These are phyloP conservation scores for Aaosphaeria arxii DNA, from an alignment of 2,329 filamentous ascomycete species.

Conservation along the genomic window DNA sequence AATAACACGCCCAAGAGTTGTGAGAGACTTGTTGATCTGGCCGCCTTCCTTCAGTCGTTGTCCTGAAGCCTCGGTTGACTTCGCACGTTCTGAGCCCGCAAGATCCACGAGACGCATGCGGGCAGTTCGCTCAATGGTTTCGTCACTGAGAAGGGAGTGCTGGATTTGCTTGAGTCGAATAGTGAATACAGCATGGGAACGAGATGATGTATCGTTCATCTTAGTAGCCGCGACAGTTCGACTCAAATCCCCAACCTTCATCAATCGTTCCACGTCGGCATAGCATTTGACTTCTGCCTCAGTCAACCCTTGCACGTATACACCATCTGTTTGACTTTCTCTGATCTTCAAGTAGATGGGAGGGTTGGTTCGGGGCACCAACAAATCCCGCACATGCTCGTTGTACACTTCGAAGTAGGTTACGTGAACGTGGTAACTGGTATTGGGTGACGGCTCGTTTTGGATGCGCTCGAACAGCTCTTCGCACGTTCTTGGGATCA, in stretches of 20 bases:
- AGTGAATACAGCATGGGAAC: slow-evolving; percentile 96
- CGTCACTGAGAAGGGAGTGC: slow-evolving; percentile 94
- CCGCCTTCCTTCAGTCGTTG: slow-evolving; percentile 87
- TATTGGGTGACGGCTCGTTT: slow-evolving; percentile 78
- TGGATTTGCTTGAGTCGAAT: slow-evolving; percentile 98
- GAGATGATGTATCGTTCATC: slow-evolving; percentile 98
- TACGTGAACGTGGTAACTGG: slow-evolving; percentile 94
- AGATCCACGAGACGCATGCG: slow-evolving; percentile 94
- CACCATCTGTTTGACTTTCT: slow-evolving; percentile 90
- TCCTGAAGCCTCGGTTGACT: slow-evolving; percentile 92
- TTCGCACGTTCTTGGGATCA: slow-evolving; percentile 93
- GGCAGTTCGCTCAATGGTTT: slow-evolving; percentile 91
- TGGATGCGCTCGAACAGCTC: slow-evolving; percentile 94
- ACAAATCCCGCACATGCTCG: slow-evolving; percentile 92
- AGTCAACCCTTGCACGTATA: slow-evolving; percentile 94
- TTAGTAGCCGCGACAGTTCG: slow-evolving; percentile 91
- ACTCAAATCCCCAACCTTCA: slow-evolving; percentile 84
- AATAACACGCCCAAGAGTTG: slow-evolving; percentile 92
- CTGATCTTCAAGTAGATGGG: slow-evolving; percentile 96
- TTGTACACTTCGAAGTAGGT: slow-evolving; percentile 99
- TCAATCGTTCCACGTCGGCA: slow-evolving; percentile 81
- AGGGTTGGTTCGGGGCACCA: slow-evolving; percentile 74
- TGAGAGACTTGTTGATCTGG: slow-evolving; percentile 99
- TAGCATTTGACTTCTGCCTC: slow-evolving; percentile 89
- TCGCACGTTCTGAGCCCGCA: slow-evolving; percentile 90